Evolutionary conservation across 371 early-diverging fungal genomes (phyloP).

Genomic region (Syncephalastrum contaminatum): DNA sequence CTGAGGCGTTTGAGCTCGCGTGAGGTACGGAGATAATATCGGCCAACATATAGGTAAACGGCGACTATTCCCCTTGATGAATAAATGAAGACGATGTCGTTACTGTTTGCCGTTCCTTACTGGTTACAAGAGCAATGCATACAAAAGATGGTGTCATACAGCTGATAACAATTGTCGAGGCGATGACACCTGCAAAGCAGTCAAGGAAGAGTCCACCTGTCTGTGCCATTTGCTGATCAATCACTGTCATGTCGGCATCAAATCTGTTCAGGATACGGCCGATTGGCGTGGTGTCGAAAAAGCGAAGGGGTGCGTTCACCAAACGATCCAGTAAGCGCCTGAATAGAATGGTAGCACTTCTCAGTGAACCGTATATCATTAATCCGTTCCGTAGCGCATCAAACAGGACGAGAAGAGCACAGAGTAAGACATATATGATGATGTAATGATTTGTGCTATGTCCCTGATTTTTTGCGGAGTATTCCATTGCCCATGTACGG

Average conservation of each 20-base stretch:
- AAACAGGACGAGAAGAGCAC: constrained; percentile 19
- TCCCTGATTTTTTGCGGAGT: background rate
- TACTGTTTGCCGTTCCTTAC: constrained; percentile 10
- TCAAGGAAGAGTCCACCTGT: constrained; percentile 29
- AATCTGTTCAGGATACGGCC: constrained; percentile 92
- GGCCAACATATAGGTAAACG: constrained; percentile 42
- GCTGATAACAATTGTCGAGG: constrained; percentile 63
- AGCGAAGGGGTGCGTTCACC: constrained; percentile 70
- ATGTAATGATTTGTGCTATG: constrained; percentile 31
- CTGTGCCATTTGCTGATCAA: constrained; percentile 39
- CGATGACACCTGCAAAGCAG: constrained; percentile 43
- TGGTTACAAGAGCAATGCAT: constrained; percentile 26
- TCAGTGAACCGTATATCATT: constrained; percentile 49
- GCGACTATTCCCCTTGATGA: constrained; percentile 4
- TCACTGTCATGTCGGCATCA: constrained; percentile 51
- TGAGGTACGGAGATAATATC: constrained; percentile 66
- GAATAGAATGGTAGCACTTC: constrained; percentile 59
- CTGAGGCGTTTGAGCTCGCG: constrained; percentile 82
- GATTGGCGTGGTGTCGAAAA: constrained; percentile 92
- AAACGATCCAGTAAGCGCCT: constrained; percentile 54
- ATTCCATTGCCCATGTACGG: constrained; percentile 18
- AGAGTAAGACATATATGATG: constrained; percentile 23
- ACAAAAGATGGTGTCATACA: constrained; percentile 62
- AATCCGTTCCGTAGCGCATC: constrained; percentile 36
- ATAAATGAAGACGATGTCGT: too few species aligned